These are phyloP conservation scores for Pseudonectria buxi DNA, from an alignment of 2,329 filamentous ascomycete species.

Conservation along the genomic window DNA sequence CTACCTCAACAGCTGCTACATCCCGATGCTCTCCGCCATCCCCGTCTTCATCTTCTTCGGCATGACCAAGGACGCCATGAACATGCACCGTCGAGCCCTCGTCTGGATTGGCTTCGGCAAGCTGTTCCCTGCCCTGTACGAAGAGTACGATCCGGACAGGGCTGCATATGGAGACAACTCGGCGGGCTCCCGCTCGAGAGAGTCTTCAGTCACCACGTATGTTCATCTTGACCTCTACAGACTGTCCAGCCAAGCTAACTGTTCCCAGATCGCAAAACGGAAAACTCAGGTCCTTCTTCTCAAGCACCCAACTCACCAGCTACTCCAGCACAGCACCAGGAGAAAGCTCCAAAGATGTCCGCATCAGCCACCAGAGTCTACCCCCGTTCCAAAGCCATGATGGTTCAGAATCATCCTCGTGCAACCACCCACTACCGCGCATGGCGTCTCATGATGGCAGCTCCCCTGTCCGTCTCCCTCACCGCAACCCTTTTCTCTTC, in stretches of 20 bases:
- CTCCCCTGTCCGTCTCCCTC: constrained; percentile 8
- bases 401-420: too few relatives aligned
- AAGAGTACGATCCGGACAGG: constrained; percentile 33
- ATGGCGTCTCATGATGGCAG: background rate
- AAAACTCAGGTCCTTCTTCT: constrained; percentile 16
- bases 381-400: background rate
- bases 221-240: background rate
- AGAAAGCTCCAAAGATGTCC: constrained; percentile 3
- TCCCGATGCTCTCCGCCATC: constrained; percentile 39
- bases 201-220: constrained; percentile 17
- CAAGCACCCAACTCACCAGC: constrained; percentile 11
- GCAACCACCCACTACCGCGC: background rate
- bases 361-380: constrained; percentile 1
- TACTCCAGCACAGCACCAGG: constrained; percentile 11
- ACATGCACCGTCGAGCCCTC: constrained; percentile 37
- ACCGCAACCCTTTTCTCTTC: constrained; percentile 29
- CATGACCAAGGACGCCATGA: constrained; percentile 45
- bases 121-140: constrained; percentile 35
- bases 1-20: constrained; percentile 41
- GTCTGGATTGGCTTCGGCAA: constrained; percentile 36
- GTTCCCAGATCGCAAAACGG: constrained; percentile 9
- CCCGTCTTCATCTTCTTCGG: constrained; percentile 50
- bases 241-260: constrained; percentile 1
- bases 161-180: constrained; percentile 12
- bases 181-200: constrained; percentile 14